Evolutionary conservation across 768 basidiomycete genomes (phyloP).

Genomic region (Xerocomus spinulosus): DNA sequence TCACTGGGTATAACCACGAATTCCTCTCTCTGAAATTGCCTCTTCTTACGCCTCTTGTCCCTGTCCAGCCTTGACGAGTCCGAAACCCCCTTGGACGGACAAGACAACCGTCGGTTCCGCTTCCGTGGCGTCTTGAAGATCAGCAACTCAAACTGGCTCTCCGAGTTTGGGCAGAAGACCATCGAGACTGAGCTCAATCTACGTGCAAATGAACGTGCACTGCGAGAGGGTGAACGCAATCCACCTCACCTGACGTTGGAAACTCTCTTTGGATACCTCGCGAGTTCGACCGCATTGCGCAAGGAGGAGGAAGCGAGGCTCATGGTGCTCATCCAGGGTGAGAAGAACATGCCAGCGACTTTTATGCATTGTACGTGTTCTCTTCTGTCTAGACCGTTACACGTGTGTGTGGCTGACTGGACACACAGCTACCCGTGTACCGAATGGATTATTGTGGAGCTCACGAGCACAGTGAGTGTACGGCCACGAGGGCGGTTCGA

Average conservation of each 20-base stretch:
- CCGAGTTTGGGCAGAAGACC: slow-evolving; percentile 37
- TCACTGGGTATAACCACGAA: slow-evolving; percentile 23
- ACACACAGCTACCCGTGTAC: slow-evolving; percentile 25
- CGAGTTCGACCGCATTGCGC: slow-evolving; percentile 4
- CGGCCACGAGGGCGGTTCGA: background rate
- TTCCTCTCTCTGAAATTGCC: background rate
- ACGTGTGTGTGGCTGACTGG: background rate
- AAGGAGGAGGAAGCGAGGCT: slow-evolving; percentile 25
- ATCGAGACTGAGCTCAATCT: slow-evolving; percentile 44
- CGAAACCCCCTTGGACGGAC: slow-evolving; percentile 35
- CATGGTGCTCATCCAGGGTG: slow-evolving; percentile 40
- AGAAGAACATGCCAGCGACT: slow-evolving; percentile 36
- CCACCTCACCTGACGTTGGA: slow-evolving; percentile 33
- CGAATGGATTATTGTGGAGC: slow-evolving; percentile 31
- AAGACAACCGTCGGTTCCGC: slow-evolving; percentile 33
- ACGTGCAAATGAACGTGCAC: slow-evolving; percentile 32
- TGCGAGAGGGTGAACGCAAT: slow-evolving; percentile 16
- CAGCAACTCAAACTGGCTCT: slow-evolving; percentile 44
- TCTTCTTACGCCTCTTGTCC: slow-evolving; percentile 1
- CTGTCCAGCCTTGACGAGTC: slow-evolving; percentile 44
- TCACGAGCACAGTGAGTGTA: slow-evolving; percentile 28
- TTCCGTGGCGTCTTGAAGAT: slow-evolving; percentile 53
- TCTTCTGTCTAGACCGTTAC: background rate
- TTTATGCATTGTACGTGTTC: slow-evolving; percentile 38
- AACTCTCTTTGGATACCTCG: slow-evolving; percentile 31